Evolutionary conservation across 768 basidiomycete species (phyloP), one percentile per base, ranked within the genome.

Genomic region (Hydnum rufescens): DNA sequence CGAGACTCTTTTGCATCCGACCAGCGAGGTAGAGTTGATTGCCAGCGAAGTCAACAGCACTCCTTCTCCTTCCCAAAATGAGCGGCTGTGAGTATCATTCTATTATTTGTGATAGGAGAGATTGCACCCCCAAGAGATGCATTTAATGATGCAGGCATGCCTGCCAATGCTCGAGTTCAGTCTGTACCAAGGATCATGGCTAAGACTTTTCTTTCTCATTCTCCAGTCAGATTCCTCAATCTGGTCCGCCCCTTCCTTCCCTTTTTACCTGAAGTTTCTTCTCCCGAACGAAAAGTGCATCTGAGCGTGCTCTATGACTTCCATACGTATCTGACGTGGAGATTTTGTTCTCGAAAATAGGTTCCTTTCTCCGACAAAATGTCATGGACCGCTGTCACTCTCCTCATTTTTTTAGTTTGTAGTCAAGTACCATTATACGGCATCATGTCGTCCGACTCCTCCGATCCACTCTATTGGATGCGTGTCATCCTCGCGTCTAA

Each of bases 391-490:
- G 89, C 93, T 53, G 89, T 97, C 29, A 97, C 93, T 2, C 88
- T 99, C 62, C 82, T 96, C 68, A 96, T 99, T 67, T 97, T 96
- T 84, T 70, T 99, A 63, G 93, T 97, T 57, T 97, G 93, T 74
- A 96, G 92, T 26, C 95, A 97, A 70, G 93, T 97, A 30, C 95
- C 95, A 4, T 75, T 99, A 46, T 99, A 97, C 67, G 95, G 95
- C 57, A 97, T 99, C 77, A 93, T 96, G 81, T 95, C 89, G 28
- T 95, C 90, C 55, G 93, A 99, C 74, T 95, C 90, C 59, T 89
- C 89, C 52, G 93, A 99, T 70, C 95, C 95, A 13, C 78, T 99
- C 42, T 96, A 95, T 72, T 97, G 93, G 95, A 90, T 96, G 83
- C 86, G 93, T 68, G 93, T 93, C 70, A 97, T 99, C 69, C 77